Conservation (phyloP, 331 rosid genomes). For the Cydonia oblonga region DNA sequence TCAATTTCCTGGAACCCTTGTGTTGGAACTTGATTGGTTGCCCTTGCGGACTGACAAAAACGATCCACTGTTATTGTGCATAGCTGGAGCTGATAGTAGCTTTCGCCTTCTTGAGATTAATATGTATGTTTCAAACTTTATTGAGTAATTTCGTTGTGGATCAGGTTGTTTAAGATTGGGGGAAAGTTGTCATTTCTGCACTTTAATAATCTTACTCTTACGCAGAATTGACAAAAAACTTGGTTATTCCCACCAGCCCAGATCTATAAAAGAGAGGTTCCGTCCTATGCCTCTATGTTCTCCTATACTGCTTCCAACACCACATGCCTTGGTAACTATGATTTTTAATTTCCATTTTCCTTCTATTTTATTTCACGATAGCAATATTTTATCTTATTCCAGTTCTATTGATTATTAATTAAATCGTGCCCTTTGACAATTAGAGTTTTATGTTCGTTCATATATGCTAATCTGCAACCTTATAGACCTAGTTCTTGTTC, state of each 20-base stretch:
- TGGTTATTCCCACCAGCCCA: conserved; percentile 33
- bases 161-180: neutral
- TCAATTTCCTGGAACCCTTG: conserved; percentile 93
- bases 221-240: conserved; percentile 58
- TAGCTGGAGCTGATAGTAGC: conserved; percentile 99
- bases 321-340: conserved; percentile 79
- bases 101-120: conserved; percentile 81
- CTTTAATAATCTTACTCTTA: conserved; percentile 10
- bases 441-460: neutral
- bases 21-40: conserved; percentile 97
- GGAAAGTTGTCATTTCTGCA: neutral
- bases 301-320: conserved; percentile 80
- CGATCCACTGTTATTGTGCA: conserved; percentile 84
- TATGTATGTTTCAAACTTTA: conserved; percentile 41
- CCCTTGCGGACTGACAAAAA: conserved; percentile 68
- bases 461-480: neutral
- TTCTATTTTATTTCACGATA: neutral
- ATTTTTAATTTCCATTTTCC: conserved; percentile 3
- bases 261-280: conserved; percentile 61
- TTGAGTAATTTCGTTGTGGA: conserved; percentile 2
- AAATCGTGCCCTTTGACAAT: neutral
- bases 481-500: neutral
- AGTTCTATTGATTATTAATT: neutral
- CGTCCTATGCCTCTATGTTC: conserved; percentile 91
- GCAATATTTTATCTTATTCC: neutral